Percentiles rank a stretch among this genome's conserved stretches.
phyloP scores from a whole-genome alignment of 352 stramenopile species.

The Phytophthora sansomeana region DNA sequence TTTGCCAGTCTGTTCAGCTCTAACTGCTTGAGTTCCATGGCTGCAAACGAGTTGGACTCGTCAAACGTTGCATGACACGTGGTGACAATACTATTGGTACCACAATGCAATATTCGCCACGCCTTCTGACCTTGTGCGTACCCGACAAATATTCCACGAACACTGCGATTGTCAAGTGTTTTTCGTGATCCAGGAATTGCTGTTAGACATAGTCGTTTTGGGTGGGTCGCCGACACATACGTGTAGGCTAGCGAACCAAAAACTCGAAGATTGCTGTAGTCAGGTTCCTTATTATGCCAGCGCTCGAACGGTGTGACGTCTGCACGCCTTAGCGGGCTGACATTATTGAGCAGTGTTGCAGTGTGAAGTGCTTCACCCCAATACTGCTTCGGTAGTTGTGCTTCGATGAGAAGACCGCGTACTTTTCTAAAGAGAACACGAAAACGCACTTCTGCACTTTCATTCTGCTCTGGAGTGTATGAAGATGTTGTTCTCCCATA shows the following conservation, averaged over 20 bases:
- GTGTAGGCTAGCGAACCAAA: conserved; percentile 27
- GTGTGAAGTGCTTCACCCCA: conserved; percentile 17
- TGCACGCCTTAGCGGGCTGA: conserved; percentile 5
- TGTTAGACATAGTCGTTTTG: background rate
- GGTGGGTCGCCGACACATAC: conserved; percentile 1
- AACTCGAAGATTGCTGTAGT: conserved; percentile 14
- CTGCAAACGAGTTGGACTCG: background rate
- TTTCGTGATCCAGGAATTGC: background rate
- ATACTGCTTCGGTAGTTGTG: conserved; percentile 19
- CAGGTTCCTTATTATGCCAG: conserved; percentile 10
- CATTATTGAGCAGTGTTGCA: background rate
- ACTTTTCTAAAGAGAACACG: conserved; percentile 24
- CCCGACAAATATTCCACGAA: conserved; percentile 13
- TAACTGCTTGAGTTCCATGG: conserved; percentile 4
- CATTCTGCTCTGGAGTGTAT: conserved; percentile 24
- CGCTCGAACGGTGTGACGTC: conserved; percentile 14
- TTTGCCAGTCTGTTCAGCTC: conserved; percentile 1
- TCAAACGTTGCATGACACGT: conserved; percentile 22
- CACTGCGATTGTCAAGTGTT: conserved; percentile 11
- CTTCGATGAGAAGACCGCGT: conserved; percentile 7
- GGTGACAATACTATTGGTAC: conserved; percentile 1
- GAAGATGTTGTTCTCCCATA: conserved; percentile 1
- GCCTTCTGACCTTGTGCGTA: conserved; percentile 14
- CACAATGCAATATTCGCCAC: conserved; percentile 16
- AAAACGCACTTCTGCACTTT: conserved; percentile 14